Base-by-base conservation (phyloP, 2,329 filamentous ascomycete genomes). In the Diaporthe citrichinensis region DNA sequence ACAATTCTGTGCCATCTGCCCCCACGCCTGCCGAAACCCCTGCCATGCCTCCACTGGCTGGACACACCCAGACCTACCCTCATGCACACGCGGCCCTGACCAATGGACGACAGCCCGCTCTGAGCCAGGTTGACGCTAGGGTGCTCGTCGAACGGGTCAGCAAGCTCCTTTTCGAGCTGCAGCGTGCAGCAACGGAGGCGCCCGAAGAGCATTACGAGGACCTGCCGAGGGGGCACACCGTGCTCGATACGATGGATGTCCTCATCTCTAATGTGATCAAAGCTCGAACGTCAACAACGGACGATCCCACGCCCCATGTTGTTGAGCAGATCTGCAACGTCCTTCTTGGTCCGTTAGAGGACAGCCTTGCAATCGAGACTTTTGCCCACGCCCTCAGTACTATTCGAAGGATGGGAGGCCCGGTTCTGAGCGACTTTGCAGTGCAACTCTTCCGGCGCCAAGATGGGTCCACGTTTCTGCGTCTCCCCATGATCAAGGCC, bases 191-290 rank as follows among this genome's bases (percentile, higher is more conserved):
- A 14, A 85, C 85, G 2, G 88, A 88, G 78, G 86, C 88, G 9
- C 85, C 86, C 0, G 90, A 92, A 79, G 88, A 92, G 69, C 91
- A 93, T 78, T 92, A 91, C 77, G 80, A 83, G 31, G 90, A 91
- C 44, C 84, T 93, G 36, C 90, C 90, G 4, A 84, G 90, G 28
- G 88, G 89, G 12, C 90, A 92, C 79, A 84, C 87, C 6, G 87
- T 93, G 14, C 82, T 93, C n/a, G 91, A 93, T 73, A 86, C 91
- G 15, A 87, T 92, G 15, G 92, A 93, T 81, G 88, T 89, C 0
- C 84, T 93, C 49, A 89, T 91, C 9, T 88, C 91, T 80, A 85
- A 91, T 23, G 90, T 93, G 75, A 92, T 93, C 81, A 91, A 92
- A 82, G 89, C 88, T 2, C 90, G 90, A 12, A 91, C 92, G 79